These are phyloP conservation scores for Scytalidium sp. DNA, from an alignment of 2,329 filamentous ascomycete genomes.

Conservation along the genomic window DNA sequence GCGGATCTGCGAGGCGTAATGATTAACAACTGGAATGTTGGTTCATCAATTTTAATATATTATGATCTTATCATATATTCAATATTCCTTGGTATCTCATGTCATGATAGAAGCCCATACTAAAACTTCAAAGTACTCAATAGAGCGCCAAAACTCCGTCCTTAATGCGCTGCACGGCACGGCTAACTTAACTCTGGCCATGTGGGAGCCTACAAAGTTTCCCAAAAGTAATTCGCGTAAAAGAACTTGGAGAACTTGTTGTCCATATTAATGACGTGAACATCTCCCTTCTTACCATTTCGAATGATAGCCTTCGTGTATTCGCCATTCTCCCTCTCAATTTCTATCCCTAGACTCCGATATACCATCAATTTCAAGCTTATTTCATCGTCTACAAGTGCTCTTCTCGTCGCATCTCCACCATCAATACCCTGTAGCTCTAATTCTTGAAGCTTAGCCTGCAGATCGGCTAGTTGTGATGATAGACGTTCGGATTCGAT, in stretches of 20 bases:
- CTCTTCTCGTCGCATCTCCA: constrained; percentile 37
- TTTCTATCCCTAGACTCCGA: constrained; percentile 84
- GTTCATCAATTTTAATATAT: no score
- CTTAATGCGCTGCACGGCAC: no score
- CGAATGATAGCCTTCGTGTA: constrained; percentile 83
- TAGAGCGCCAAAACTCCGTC: no score
- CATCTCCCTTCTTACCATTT: constrained; percentile 83
- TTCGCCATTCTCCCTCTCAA: constrained; percentile 73
- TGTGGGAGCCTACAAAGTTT: constrained; percentile 61
- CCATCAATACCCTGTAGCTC: constrained; percentile 88
- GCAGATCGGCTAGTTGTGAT: constrained; percentile 71
- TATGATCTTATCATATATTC: no score
- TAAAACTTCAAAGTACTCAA: no score
- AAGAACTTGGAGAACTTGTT: constrained; percentile 88
- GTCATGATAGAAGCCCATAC: no score
- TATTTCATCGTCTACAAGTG: constrained; percentile 59
- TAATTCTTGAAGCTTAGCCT: constrained; percentile 73
- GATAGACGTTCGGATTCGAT: constrained; percentile 93
- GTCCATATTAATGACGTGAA: constrained; percentile 93
- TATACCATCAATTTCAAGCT: constrained; percentile 84
- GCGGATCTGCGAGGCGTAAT: neutral
- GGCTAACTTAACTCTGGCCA: no score
- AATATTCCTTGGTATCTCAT: neutral
- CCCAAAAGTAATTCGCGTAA: constrained; percentile 96
- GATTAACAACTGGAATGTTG: no score